Base-by-base conservation (phyloP, 805 yeast species). In the Candida palmyrensis region DNA sequence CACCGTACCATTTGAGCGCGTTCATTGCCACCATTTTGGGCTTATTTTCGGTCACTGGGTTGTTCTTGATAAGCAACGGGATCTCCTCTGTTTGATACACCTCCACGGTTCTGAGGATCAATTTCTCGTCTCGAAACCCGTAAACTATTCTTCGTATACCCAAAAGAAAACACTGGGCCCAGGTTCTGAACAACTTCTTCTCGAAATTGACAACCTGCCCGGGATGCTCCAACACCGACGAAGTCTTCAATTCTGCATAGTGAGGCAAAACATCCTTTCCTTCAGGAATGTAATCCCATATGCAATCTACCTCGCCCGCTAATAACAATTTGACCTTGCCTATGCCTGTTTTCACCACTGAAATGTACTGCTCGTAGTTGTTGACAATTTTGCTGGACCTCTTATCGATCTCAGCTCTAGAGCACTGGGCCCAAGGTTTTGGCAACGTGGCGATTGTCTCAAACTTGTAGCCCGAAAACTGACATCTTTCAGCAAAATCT, bases 241-340 rank as follows among this genome's bases (percentile, higher is more conserved):
- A 61, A 1, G 96, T 85, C 50, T 89, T 90, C 42, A 92, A 64
- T 55, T 92, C 97, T 6, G 81, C 80, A 52, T 92, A 92, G 55
- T 86, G 95, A 3, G 69, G 55, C 28, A 86, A 61, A 15, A 78
- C 72, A 5, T 39, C 46, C 35, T 55, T 51, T 30, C 48, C 50
- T 18, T 60, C 68, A 2, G 89, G 87, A 42, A 79, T 73, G 47
- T 75, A 86, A 53, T 88, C 96, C 72, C 80, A 82, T 8, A 82
- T 81, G 53, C 96, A 82, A 57, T 90, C 97, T 14, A 90, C 85
- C 59, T 92, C 97, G 2, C 96, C 96, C 1, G 88, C 95, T 28
- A 88, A 55, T 5, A 85, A 54, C 27, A 87, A 57, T 41, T 73
- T 75, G 13, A 77, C 71, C 29, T 70, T 71, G 6, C 96, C 96